Percentiles rank a stretch among this genome's conserved stretches.
These are phyloP conservation scores for Epichloe festucae DNA, from an alignment of 2,329 filamentous ascomycete genomes.

Conservation along the genomic window DNA sequence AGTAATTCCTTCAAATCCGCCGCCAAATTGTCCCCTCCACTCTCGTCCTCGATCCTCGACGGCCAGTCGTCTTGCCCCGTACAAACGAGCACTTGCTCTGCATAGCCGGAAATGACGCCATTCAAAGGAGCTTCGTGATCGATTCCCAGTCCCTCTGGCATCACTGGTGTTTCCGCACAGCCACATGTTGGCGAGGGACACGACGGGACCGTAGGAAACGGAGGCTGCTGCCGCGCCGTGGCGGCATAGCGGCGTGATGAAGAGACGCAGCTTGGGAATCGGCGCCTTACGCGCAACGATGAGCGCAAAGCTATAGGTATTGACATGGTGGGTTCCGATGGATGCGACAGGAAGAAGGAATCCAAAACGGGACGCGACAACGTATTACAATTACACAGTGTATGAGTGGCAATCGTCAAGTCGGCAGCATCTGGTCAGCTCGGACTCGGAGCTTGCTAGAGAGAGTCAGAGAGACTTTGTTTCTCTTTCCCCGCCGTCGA, in stretches of 20 bases:
- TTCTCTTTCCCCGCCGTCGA: neutral
- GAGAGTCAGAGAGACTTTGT: too few relatives aligned
- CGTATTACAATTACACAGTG: too few relatives aligned
- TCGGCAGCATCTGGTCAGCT: constrained; percentile 6
- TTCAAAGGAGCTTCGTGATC: constrained; percentile 58
- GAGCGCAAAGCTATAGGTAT: neutral
- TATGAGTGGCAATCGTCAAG: too few relatives aligned
- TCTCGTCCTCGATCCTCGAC: constrained; percentile 74
- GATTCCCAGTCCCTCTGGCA: constrained; percentile 59
- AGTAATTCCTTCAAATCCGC: constrained; percentile 60
- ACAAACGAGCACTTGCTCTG: constrained; percentile 72
- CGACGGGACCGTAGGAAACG: constrained; percentile 30
- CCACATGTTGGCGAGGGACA: constrained; percentile 69
- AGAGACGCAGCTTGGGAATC: neutral
- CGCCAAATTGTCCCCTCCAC: constrained; percentile 50
- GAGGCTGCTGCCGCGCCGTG: constrained; percentile 12
- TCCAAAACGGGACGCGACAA: too few relatives aligned
- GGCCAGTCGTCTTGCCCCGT: constrained; percentile 73
- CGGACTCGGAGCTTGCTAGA: constrained; percentile 10
- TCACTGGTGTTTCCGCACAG: constrained; percentile 53
- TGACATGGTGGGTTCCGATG: constrained; percentile 1
- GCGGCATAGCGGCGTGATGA: constrained; percentile 10
- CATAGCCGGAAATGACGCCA: constrained; percentile 65
- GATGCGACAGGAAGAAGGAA: neutral
- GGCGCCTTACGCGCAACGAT: neutral